These are phyloP conservation scores for Komagataea norvegica DNA, from an alignment of 1,139 yeast species.

Conservation along the genomic window DNA sequence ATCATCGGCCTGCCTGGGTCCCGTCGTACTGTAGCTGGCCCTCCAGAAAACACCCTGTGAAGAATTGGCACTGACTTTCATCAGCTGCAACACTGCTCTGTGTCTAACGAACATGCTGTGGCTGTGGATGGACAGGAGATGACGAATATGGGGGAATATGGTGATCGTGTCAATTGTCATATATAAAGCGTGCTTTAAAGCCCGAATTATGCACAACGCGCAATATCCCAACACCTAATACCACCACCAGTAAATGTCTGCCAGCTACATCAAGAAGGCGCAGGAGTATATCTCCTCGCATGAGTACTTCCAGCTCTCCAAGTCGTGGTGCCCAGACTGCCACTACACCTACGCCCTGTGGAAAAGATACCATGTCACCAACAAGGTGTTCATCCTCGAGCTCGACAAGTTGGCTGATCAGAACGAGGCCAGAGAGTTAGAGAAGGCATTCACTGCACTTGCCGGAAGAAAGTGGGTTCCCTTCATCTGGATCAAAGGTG, in stretches of 20 bases:
- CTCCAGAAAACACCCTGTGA: no score
- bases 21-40: no score
- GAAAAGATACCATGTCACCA: slow-evolving; percentile 44
- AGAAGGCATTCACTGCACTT: slow-evolving; percentile 54
- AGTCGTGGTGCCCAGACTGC: slow-evolving; percentile 79
- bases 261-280: slow-evolving; percentile 28
- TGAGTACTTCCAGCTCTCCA: slow-evolving; percentile 54
- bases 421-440: slow-evolving; percentile 50
- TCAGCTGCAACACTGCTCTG: no score
- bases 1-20: no score
- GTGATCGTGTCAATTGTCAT: no score
- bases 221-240: no score
- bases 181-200: no score
- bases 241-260: not conserved
- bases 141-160: no score
- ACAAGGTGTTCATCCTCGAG: slow-evolving; percentile 52
- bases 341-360: slow-evolving; percentile 54
- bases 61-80: no score
- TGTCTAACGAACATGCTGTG: no score
- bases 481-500: slow-evolving; percentile 61
- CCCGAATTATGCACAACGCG: no score
- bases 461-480: slow-evolving; percentile 72
- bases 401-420: slow-evolving; percentile 49
- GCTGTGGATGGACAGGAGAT: no score
- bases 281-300: slow-evolving; percentile 41